These are phyloP conservation scores for Sarcomyxa edulis DNA, from an alignment of 768 basidiomycete species.

Conservation along the genomic window DNA sequence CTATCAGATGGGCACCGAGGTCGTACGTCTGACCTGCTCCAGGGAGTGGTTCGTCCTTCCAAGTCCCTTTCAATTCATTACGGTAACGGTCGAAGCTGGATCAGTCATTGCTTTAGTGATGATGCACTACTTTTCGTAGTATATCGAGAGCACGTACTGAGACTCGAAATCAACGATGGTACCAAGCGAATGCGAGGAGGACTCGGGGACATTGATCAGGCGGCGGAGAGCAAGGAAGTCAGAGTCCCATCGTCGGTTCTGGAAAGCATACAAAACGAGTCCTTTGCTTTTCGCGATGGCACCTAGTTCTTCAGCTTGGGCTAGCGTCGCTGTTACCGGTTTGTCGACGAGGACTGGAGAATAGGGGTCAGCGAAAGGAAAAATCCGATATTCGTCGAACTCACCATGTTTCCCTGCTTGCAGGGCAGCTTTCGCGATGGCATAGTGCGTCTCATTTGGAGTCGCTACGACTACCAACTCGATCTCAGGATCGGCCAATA, in stretches of 20 bases:
- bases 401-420: conserved; percentile 71
- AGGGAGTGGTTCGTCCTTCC: conserved; percentile 70
- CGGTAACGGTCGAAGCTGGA: conserved; percentile 73
- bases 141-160: conserved; percentile 39
- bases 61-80: conserved; percentile 56
- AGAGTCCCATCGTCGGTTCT: conserved; percentile 75
- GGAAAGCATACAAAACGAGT: conserved; percentile 65
- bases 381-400: not conserved
- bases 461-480: conserved; percentile 68
- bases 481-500: conserved; percentile 55
- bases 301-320: conserved; percentile 57
- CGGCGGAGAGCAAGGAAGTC: conserved; percentile 66
- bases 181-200: conserved; percentile 52
- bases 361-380: not conserved
- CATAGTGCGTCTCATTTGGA: conserved; percentile 71
- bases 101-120: not conserved
- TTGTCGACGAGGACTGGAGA: conserved; percentile 72
- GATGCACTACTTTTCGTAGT: not conserved
- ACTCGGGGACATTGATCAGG: conserved; percentile 48
- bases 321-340: conserved; percentile 58
- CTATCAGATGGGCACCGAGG: conserved; percentile 75
- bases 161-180: conserved; percentile 69
- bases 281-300: conserved; percentile 52
- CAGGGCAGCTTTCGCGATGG: conserved; percentile 57
- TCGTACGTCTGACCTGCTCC: conserved; percentile 70